A percentile compares a stretch with the other conserved stretches of the same genome.
Evolutionary conservation across 1,284 basidiomycete genomes (phyloP).

Genomic region (Cryptococcus neoformans): DNA sequence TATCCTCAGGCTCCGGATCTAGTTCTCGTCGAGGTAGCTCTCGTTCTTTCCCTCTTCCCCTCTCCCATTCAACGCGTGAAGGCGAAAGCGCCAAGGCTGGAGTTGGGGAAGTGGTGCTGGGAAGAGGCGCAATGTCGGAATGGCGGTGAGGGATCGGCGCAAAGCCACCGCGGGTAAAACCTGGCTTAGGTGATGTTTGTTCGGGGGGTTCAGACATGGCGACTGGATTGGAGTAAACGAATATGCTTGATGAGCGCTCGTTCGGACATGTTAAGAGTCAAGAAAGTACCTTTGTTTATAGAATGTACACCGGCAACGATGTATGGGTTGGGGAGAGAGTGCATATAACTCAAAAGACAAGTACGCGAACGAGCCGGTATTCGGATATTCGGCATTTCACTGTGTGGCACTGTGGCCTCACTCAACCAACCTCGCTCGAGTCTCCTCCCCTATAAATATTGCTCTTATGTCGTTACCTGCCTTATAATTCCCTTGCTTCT

Average conservation of each 20-base stretch:
- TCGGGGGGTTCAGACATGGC: background rate
- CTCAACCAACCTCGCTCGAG: too few relatives aligned
- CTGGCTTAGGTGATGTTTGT: slow-evolving; percentile 4
- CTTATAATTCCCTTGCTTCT: too few relatives aligned
- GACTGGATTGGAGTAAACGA: background rate
- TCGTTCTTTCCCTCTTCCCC: slow-evolving; percentile 20
- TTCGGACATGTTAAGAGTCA: background rate
- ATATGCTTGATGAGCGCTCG: background rate
- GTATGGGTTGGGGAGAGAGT: too few relatives aligned
- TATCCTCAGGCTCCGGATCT: slow-evolving; percentile 21
- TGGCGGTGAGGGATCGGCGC: slow-evolving; percentile 35
- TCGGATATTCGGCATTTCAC: too few relatives aligned
- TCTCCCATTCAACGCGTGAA: slow-evolving; percentile 7
- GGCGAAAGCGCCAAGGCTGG: background rate
- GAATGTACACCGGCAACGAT: too few relatives aligned
- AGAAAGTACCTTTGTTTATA: background rate
- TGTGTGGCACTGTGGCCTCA: too few relatives aligned
- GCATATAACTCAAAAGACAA: too few relatives aligned
- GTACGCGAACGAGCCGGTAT: too few relatives aligned
- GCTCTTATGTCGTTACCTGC: too few relatives aligned
- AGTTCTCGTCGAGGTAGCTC: slow-evolving; percentile 26
- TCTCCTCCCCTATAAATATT: too few relatives aligned
- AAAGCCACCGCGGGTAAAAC: slow-evolving; percentile 33
- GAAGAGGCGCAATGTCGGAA: slow-evolving; percentile 16
- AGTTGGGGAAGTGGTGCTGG: slow-evolving; percentile 2